Conservation (phyloP, 2,329 filamentous ascomycete species). For the Monilinia fructicola region DNA sequence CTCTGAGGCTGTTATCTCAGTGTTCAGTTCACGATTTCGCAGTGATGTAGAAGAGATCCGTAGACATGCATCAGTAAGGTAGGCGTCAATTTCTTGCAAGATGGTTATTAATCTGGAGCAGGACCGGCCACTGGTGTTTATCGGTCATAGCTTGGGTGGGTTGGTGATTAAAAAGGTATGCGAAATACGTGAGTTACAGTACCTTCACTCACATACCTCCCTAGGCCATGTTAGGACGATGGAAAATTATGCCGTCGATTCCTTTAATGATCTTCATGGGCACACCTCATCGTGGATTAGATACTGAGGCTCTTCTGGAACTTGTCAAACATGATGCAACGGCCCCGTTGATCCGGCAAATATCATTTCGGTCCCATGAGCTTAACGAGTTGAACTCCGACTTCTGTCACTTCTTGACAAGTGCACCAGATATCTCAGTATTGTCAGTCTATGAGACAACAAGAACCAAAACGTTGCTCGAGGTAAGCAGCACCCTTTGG, state of each 20-base stretch:
- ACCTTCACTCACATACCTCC: background rate
- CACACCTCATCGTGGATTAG: slow-evolving; percentile 34
- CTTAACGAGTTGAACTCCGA: slow-evolving; percentile 28
- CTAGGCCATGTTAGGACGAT: slow-evolving; percentile 21
- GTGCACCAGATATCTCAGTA: slow-evolving; percentile 27
- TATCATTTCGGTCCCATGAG: slow-evolving; percentile 28
- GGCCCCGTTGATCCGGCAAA: slow-evolving; percentile 30
- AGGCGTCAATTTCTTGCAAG: background rate
- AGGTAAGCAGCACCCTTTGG: slow-evolving; percentile 13
- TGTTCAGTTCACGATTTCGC: slow-evolving; percentile 21
- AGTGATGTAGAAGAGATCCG: slow-evolving; percentile 35
- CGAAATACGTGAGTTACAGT: background rate
- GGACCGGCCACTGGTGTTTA: slow-evolving; percentile 35
- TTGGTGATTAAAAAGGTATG: slow-evolving; percentile 42
- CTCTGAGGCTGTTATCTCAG: slow-evolving; percentile 17
- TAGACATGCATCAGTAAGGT: slow-evolving; percentile 21
- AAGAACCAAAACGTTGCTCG: slow-evolving; percentile 28
- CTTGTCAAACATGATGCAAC: slow-evolving; percentile 30
- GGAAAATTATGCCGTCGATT: slow-evolving; percentile 24
- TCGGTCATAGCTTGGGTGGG: slow-evolving; percentile 43
- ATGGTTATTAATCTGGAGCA: background rate
- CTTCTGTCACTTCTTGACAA: slow-evolving; percentile 26
- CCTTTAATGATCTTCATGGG: slow-evolving; percentile 34
- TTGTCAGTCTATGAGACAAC: slow-evolving; percentile 31
- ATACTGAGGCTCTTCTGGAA: slow-evolving; percentile 30